Evolutionary conservation across 1,139 yeast species (phyloP).

Genomic region (Suhomyces guaymorum): DNA sequence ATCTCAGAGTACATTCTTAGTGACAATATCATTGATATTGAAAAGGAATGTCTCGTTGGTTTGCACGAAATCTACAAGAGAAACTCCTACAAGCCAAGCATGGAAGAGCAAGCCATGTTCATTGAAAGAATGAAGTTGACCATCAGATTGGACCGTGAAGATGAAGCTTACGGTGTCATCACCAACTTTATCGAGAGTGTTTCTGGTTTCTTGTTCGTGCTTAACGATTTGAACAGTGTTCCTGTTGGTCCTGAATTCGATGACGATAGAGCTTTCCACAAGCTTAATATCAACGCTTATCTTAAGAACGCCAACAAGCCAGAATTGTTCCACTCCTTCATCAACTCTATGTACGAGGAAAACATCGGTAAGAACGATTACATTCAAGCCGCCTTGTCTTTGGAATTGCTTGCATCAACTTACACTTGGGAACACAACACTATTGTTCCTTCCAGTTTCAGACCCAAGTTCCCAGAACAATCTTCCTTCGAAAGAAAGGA

Average conservation of each 20-base stretch:
- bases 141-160: constrained; percentile 62
- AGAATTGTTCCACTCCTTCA: constrained; percentile 75
- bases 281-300: constrained; percentile 73
- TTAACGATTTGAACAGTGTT: constrained; percentile 68
- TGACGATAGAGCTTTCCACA: constrained; percentile 82
- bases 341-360: constrained; percentile 71
- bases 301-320: constrained; percentile 79
- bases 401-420: constrained; percentile 76
- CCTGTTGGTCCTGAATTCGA: constrained; percentile 85
- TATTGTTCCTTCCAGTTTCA: constrained; percentile 54
- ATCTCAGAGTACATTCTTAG: constrained; percentile 65
- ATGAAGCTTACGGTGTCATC: constrained; percentile 59
- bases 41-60: constrained; percentile 61
- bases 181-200: constrained; percentile 56
- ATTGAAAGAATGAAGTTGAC: constrained; percentile 52
- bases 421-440: constrained; percentile 73
- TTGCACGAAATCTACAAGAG: constrained; percentile 65
- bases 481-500: constrained; percentile 82
- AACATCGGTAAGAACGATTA: constrained; percentile 61
- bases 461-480: constrained; percentile 78
- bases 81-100: constrained; percentile 56
- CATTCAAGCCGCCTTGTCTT: constrained; percentile 81
- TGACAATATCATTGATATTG: constrained; percentile 61
- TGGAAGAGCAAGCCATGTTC: constrained; percentile 56
- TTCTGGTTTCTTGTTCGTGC: constrained; percentile 62